Evolutionary conservation across 2,329 filamentous ascomycete genomes (phyloP).

Genomic region (Ceratocystis cubensis): DNA sequence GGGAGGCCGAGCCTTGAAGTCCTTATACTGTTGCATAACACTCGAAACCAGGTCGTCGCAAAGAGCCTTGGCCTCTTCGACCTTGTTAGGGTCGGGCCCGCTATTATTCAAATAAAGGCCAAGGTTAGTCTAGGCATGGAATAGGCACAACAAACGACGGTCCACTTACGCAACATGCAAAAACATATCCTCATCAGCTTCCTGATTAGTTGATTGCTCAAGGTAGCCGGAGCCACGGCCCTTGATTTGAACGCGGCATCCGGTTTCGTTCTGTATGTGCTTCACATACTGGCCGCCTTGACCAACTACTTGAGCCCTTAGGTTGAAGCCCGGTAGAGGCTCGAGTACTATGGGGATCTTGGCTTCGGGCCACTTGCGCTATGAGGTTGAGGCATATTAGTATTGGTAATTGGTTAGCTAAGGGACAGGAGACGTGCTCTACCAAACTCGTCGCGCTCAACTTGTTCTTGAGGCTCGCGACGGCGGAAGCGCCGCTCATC

Average conservation of each 20-base stretch:
- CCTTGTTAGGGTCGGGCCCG: constrained; percentile 75
- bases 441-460: constrained; percentile 84
- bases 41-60: constrained; percentile 79
- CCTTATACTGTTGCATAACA: constrained; percentile 80
- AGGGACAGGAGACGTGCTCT: constrained; percentile 42
- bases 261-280: constrained; percentile 90
- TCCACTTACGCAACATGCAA: constrained; percentile 75
- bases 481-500: constrained; percentile 87
- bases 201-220: constrained; percentile 72
- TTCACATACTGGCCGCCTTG: constrained; percentile 93
- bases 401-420: background rate
- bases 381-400: constrained; percentile 20
- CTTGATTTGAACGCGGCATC: constrained; percentile 96
- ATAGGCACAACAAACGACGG: background rate
- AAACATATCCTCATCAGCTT: constrained; percentile 95
- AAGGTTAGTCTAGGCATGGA: constrained; percentile 27
- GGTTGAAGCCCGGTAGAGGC: constrained; percentile 84
- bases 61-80: constrained; percentile 73
- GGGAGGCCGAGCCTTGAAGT: constrained; percentile 72
- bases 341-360: constrained; percentile 85
- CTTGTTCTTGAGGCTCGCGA: constrained; percentile 60
- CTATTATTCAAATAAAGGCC: constrained; percentile 33
- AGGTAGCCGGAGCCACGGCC: constrained; percentile 90
- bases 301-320: constrained; percentile 90
- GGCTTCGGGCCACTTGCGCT: constrained; percentile 99